Evolutionary conservation across 2,329 filamentous ascomycete genomes (phyloP).

Genomic region (Diaporthe eres): DNA sequence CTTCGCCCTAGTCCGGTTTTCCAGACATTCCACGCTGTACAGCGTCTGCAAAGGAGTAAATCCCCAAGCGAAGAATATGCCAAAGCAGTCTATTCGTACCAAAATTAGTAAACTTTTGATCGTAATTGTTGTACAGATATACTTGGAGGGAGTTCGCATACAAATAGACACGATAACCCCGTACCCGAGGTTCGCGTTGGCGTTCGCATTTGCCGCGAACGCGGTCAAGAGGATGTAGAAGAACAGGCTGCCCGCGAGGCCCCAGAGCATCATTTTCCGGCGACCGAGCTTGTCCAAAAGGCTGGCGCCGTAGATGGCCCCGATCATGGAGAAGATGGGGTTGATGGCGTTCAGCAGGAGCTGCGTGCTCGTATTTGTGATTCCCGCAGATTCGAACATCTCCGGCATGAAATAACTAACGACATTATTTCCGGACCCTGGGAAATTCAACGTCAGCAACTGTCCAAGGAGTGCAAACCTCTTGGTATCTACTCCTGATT

Average conservation of each 20-base stretch:
- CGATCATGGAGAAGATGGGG: constrained; percentile 63
- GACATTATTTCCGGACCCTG: constrained; percentile 53
- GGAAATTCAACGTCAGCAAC: background rate
- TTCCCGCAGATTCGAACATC: constrained; percentile 66
- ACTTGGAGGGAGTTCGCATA: background rate
- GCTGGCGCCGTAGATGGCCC: constrained; percentile 63
- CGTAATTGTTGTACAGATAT: no score
- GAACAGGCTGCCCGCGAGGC: constrained; percentile 35
- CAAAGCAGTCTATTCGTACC: constrained; percentile 67
- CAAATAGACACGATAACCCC: constrained; percentile 40
- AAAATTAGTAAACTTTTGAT: constrained; percentile 42
- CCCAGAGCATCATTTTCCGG: constrained; percentile 56
- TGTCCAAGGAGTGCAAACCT: background rate
- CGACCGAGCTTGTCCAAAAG: constrained; percentile 66
- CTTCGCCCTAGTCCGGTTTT: constrained; percentile 57
- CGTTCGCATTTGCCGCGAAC: constrained; percentile 55
- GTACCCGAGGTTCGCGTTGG: constrained; percentile 46
- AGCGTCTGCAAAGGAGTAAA: constrained; percentile 64
- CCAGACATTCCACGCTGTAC: constrained; percentile 58
- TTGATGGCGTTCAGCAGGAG: constrained; percentile 67
- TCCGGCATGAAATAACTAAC: constrained; percentile 64
- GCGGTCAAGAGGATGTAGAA: constrained; percentile 59
- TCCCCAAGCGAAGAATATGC: constrained; percentile 65
- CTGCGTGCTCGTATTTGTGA: constrained; percentile 55
- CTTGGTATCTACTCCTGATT: background rate